Conservation (phyloP, 2,329 filamentous ascomycete genomes). For the Xylaria sp. region DNA sequence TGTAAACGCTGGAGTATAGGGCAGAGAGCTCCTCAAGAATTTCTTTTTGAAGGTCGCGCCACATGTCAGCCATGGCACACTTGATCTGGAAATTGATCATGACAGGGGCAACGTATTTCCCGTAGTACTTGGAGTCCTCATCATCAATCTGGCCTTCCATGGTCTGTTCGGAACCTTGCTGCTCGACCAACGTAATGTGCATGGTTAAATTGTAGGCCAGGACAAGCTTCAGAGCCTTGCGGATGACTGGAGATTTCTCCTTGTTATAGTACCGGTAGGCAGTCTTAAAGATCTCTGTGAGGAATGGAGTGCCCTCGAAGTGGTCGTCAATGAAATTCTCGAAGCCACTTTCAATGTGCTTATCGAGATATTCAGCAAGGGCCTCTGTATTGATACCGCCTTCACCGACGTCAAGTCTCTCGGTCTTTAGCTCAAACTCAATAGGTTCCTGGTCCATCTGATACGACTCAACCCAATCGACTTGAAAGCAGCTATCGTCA, state of each 20-base stretch:
- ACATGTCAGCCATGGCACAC: constrained; percentile 96
- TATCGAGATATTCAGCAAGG: constrained; percentile 92
- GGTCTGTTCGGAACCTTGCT: constrained; percentile 80
- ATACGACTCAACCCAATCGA: constrained; percentile 91
- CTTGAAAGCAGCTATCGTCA: constrained; percentile 90
- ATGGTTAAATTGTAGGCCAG: constrained; percentile 95
- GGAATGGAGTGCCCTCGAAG: constrained; percentile 93
- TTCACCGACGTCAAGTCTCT: constrained; percentile 87
- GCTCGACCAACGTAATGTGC: constrained; percentile 94
- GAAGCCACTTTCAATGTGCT: constrained; percentile 91
- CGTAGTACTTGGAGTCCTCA: constrained; percentile 85
- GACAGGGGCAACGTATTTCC: constrained; percentile 91
- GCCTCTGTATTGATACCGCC: constrained; percentile 85
- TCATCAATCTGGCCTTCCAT: constrained; percentile 87
- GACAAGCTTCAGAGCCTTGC: constrained; percentile 94
- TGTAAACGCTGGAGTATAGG: constrained; percentile 97
- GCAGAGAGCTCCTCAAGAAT: constrained; percentile 92
- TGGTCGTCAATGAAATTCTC: constrained; percentile 95
- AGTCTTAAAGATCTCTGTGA: constrained; percentile 96
- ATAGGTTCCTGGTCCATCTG: constrained; percentile 75
- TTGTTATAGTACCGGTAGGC: constrained; percentile 92
- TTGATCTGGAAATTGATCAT: constrained; percentile 99
- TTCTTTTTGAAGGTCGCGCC: constrained; percentile 96
- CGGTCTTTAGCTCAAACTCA: constrained; percentile 87
- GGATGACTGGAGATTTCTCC: constrained; percentile 87